Conservation (phyloP, 2,329 filamentous ascomycete species). For the Magnaporthales sp. region DNA sequence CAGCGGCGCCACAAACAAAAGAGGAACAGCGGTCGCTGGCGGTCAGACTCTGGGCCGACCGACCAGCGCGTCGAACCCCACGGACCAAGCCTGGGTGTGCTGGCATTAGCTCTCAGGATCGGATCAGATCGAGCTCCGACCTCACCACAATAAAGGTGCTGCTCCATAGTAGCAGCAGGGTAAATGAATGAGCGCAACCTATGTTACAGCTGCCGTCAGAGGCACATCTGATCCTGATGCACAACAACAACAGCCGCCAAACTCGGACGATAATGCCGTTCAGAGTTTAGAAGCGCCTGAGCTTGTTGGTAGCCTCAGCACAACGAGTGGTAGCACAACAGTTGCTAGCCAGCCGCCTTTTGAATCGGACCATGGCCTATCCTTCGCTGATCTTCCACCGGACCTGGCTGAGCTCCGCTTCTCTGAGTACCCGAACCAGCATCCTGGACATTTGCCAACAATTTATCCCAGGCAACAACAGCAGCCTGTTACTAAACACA, state of each 20-base stretch:
- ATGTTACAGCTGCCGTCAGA: neutral
- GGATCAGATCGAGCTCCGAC: neutral
- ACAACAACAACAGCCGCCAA: slow-evolving; percentile 1
- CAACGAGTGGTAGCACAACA: no score
- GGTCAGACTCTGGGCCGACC: neutral
- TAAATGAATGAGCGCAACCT: slow-evolving; percentile 3
- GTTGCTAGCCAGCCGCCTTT: neutral
- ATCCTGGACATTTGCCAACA: slow-evolving; percentile 9
- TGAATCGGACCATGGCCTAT: slow-evolving; percentile 17
- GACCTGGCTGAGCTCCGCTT: slow-evolving; percentile 29
- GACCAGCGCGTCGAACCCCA: neutral
- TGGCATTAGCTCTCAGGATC: neutral
- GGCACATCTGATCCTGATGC: neutral
- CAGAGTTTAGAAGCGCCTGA: neutral
- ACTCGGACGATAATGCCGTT: neutral
- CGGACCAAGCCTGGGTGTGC: neutral
- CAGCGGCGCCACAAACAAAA: neutral
- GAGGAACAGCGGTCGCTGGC: neutral
- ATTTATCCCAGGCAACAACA: slow-evolving; percentile 11
- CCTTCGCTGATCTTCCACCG: slow-evolving; percentile 31
- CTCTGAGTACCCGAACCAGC: slow-evolving; percentile 13
- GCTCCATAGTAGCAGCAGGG: neutral
- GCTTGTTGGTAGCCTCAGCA: neutral
- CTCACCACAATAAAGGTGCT: neutral
- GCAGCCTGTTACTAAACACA: slow-evolving; percentile 12